These are phyloP conservation scores for Crataegus laevigata DNA, from an alignment of 306 rosid species.

Conservation along the genomic window DNA sequence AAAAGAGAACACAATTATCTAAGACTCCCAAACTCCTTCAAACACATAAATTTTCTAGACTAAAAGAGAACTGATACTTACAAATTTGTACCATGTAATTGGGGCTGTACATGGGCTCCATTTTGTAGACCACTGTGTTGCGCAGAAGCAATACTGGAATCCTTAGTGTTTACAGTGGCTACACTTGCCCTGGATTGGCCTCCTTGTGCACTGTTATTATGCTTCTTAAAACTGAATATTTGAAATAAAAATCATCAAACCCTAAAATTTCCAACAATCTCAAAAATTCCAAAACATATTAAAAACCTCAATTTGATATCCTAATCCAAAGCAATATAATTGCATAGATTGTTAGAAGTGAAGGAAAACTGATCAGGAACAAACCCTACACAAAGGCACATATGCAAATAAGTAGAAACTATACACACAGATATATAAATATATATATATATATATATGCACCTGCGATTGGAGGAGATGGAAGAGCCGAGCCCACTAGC, in stretches of 20 bases:
- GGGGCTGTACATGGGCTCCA: slow-evolving; percentile 52
- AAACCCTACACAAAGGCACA: not conserved
- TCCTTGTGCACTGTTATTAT: too few relatives aligned
- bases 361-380: not conserved
- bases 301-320: not conserved
- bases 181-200: too few relatives aligned
- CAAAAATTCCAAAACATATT: not conserved
- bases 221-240: too few relatives aligned
- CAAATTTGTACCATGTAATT: slow-evolving; percentile 45
- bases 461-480: slow-evolving; percentile 49
- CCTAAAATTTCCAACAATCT: not conserved
- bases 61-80: not conserved
- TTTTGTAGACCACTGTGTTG: slow-evolving; percentile 36
- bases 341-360: not conserved
- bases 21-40: not conserved
- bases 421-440: too few relatives aligned
- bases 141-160: slow-evolving; percentile 15
- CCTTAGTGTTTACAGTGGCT: too few relatives aligned
- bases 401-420: not conserved
- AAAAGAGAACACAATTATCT: not conserved
- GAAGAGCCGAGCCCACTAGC: slow-evolving; percentile 58
- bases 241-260: too few relatives aligned
- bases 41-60: not conserved
- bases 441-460: not conserved
- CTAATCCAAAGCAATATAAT: slow-evolving; percentile 3